Base-by-base conservation (phyloP, 306 rosid genomes). In the Hippophae rhamnoides region DNA sequence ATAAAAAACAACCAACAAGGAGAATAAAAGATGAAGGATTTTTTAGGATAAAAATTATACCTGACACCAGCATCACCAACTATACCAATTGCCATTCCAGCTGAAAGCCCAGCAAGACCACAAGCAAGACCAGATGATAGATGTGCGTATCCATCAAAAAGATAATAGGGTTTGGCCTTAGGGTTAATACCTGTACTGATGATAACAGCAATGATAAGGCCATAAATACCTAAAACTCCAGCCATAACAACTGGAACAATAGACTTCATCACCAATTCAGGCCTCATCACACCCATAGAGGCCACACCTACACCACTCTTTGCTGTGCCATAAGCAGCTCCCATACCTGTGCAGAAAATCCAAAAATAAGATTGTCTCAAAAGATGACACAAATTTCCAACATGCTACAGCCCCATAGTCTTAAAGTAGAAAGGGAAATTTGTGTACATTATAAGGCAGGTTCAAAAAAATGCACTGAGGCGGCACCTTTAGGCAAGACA, bases 41-140 rank as follows among this genome's bases (percentile, higher is more conserved):
- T 5, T 27, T 27, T 1, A 10, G 14, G 53, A 48, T n/a, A 5
- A 72, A 57, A 55, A 42, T 40, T 23, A 69, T 84, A 87, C 95
- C 95, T 87, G 6, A 87, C 95, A 66, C 95, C 95, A 68, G 95
- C 95, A 69, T 87, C 95, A 25, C 95, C 95, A 64, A 87, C 95
- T 58, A 87, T 87, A 49, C 95, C 95, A 69, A 87, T 87, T 10
- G 95, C 95, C 95, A 87, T 87, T 55, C 95, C 95, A 12, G 95
- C 95, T 59, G 95, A 81, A 52, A 87, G 90, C 9, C 95, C 95
- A 12, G 95, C 95, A 54, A 86, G 82, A 0, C 95, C 95, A 51
- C 95, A 86, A 58, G 95, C 85, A 75, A 87, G 95, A 63, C 95
- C 95, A 65, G 95, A 87, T 1, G 95, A 87, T 63, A 87, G 88